phyloP scores from a whole-genome alignment of 176 grass and related monocot species.

The Cenchrus fungigraminus region DNA sequence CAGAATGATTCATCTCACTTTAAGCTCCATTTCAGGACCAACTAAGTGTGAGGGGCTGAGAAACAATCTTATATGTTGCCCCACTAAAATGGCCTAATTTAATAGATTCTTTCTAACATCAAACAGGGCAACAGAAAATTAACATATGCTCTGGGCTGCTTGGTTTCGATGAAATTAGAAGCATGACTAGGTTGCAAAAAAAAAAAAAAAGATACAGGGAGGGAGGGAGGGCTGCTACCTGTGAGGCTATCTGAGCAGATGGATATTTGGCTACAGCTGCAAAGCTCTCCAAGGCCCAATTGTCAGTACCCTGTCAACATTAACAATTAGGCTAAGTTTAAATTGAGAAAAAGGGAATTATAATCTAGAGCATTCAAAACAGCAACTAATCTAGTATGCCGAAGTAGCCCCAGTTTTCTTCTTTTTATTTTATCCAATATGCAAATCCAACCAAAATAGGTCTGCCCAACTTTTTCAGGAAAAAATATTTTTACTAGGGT shows the following conservation, averaged over 20 bases:
- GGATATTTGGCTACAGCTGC: conserved; percentile 89
- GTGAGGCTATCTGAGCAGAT: conserved; percentile 85
- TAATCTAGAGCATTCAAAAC: conserved; percentile 8
- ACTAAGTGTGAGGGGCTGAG: conserved; percentile 16
- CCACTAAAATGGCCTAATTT: background rate
- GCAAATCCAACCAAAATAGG: background rate
- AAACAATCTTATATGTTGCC: conserved; percentile 19
- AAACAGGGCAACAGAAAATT: background rate
- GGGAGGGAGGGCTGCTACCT: conserved; percentile 55
- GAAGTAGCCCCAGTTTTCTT: background rate
- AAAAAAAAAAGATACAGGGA: background rate
- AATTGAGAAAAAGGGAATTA: conserved; percentile 16
- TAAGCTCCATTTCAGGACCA: conserved; percentile 22
- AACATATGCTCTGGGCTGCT: conserved; percentile 7
- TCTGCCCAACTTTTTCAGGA: background rate
- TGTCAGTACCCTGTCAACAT: conserved; percentile 71
- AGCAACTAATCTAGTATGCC: conserved; percentile 11
- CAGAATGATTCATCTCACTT: background rate
- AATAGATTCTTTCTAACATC: conserved; percentile 6
- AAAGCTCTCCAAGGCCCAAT: conserved; percentile 89
- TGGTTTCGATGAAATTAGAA: conserved; percentile 11
- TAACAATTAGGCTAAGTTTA: conserved; percentile 22
- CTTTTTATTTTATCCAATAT: conserved; percentile 14
- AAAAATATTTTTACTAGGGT: background rate
- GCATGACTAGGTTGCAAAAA: background rate